Evolutionary conservation across 768 basidiomycete species (phyloP).

Genomic region (Lactarius hengduanensis): DNA sequence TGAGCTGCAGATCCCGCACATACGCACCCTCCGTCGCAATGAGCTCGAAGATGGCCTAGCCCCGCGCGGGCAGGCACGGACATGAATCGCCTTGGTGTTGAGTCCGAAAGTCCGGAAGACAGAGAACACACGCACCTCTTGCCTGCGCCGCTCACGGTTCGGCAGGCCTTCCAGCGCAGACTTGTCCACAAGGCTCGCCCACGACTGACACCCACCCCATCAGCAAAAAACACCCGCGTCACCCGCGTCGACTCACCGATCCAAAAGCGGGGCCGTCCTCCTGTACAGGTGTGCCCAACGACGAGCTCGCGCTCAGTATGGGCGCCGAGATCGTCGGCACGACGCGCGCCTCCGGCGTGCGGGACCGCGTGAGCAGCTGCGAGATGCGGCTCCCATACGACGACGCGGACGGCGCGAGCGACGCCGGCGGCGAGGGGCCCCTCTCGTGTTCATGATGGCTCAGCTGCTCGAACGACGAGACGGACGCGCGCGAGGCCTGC

Average conservation of each 20-base stretch:
- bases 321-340: constrained; percentile 67
- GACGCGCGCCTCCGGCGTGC: constrained; percentile 51
- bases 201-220: constrained; percentile 52
- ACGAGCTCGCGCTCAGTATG: constrained; percentile 52
- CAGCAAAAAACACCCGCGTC: not conserved
- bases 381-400: constrained; percentile 34
- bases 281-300: constrained; percentile 34
- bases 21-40: constrained; percentile 89
- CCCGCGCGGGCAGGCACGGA: not conserved
- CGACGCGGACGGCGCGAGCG: too few species aligned
- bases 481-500: constrained; percentile 52
- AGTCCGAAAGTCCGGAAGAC: not conserved
- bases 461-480: constrained; percentile 55
- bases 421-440: constrained; percentile 10
- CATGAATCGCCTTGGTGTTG: too few species aligned
- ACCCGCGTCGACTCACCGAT: constrained; percentile 43
- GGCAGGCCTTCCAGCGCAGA: constrained; percentile 81
- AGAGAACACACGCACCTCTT: constrained; percentile 57
- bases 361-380: constrained; percentile 61
- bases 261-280: constrained; percentile 66
- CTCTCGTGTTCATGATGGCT: constrained; percentile 35
- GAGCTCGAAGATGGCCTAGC: constrained; percentile 88
- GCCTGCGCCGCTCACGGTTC: constrained; percentile 73
- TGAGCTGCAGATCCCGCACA: constrained; percentile 86
- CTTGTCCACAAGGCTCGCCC: constrained; percentile 90